Evolutionary conservation across 306 rosid genomes (phyloP), one percentile per base, ranked within the genome.

Genomic region (Vachellia pachyceras): DNA sequence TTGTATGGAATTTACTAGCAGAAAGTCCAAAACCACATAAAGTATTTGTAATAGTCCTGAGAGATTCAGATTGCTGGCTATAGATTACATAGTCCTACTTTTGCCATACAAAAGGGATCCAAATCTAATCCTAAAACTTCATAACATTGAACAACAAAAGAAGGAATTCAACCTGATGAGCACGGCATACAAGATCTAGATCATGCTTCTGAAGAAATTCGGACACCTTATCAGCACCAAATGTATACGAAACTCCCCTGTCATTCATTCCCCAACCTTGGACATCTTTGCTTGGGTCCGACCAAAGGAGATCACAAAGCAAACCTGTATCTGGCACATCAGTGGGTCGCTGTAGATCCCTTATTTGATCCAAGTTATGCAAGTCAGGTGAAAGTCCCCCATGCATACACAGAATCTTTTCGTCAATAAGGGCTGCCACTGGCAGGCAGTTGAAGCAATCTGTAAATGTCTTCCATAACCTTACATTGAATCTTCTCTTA

Each of bases 281-380:
- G 58, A 90, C 86, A 54, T 95, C 97, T 89, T 88, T 91, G 82
- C 91, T 88, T 1, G 99, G 99, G 84, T 95, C 99, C 23, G 97
- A 92, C 99, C 99, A 95, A 69, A 95, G 91, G 64, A 95, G 94
- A 90, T 95, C 99, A 84, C 99, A 95, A 74, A 93, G 94, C 87
- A 95, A 93, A 69, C 99, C 97, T 6, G 95, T 60, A 66, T 91
- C 99, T 10, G 99, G 99, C 58, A 95, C 99, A 83, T 92, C 99
- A 25, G 94, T 84, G 22, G 99, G 99, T 55, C 94, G 88, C 61
- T 60, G 86, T 58, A 91, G 44, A 69, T 81, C 87, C 81, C 99
- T 89, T 73, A 95, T 93, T 80, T 89, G 94, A 79, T 93, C 97
- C 82, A 95, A 92, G 81, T 82, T 80, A 57, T 83, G 74, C 66